These are phyloP conservation scores for Harringtonia lauricola DNA, from an alignment of 2,329 filamentous ascomycete species.

Conservation along the genomic window DNA sequence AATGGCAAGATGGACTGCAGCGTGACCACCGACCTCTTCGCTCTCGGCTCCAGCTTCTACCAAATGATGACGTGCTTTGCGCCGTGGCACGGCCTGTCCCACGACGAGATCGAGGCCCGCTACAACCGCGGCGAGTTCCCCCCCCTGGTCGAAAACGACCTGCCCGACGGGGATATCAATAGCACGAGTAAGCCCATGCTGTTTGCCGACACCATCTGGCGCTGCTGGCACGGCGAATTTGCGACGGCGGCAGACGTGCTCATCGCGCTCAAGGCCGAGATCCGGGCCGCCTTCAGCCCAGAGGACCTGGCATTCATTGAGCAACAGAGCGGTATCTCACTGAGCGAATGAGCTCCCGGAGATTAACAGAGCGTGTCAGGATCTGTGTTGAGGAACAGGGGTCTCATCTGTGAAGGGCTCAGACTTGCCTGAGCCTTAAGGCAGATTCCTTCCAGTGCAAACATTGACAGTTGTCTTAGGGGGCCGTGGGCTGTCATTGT, in stretches of 20 bases:
- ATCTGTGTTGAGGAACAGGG: no score
- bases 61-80: constrained; percentile 2
- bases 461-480: no score
- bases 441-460: no score
- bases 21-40: constrained; percentile 6
- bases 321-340: background rate
- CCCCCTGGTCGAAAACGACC: no score
- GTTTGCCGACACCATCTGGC: constrained; percentile 2
- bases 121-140: constrained; percentile 3
- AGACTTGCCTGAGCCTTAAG: no score
- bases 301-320: constrained; percentile 3
- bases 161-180: no score
- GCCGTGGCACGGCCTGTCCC: background rate
- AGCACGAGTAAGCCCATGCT: background rate
- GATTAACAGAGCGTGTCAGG: no score
- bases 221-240: constrained; percentile 2
- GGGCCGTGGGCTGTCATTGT: no score
- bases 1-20: constrained; percentile 1
- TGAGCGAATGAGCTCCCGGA: no score
- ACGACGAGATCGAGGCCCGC: constrained; percentile 2
- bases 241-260: constrained; percentile 2
- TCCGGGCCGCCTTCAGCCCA: background rate
- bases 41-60: constrained; percentile 6
- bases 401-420: no score
- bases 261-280: background rate